Percentiles rank a stretch among this genome's conserved stretches.
Conservation (phyloP, 2,329 filamentous ascomycete genomes). For the Scedosporium aurantiacum region DNA sequence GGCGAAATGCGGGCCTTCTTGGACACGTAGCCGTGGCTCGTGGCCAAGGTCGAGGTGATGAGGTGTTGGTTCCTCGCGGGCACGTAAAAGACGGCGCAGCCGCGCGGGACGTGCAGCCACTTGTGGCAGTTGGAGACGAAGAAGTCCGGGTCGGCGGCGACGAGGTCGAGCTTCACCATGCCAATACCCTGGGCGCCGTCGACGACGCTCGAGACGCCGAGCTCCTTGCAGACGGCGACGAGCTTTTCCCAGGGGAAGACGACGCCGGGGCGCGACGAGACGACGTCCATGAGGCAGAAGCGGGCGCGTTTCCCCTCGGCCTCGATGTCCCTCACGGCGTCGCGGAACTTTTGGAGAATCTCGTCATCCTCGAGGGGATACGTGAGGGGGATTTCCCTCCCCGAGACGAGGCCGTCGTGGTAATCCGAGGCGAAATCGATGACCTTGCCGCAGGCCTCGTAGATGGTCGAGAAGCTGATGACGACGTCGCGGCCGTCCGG, state of each 20-base stretch:
- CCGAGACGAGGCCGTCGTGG: constrained; percentile 30
- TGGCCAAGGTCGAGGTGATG: constrained; percentile 65
- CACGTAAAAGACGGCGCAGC: constrained; percentile 72
- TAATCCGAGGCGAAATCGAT: constrained; percentile 63
- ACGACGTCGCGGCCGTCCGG: constrained; percentile 66
- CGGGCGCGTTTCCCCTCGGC: constrained; percentile 49
- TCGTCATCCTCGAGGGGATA: constrained; percentile 63
- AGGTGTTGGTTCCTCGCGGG: constrained; percentile 64
- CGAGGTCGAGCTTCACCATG: constrained; percentile 61
- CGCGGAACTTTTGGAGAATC: constrained; percentile 50
- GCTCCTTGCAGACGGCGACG: constrained; percentile 49
- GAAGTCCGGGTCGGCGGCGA: constrained; percentile 64
- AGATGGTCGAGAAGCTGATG: constrained; percentile 68
- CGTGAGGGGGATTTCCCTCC: constrained; percentile 44
- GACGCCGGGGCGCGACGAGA: constrained; percentile 69
- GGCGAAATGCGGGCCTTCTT: constrained; percentile 23
- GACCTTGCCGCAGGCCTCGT: constrained; percentile 65
- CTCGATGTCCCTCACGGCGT: constrained; percentile 41
- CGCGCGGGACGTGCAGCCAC: constrained; percentile 75
- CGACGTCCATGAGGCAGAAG: constrained; percentile 63
- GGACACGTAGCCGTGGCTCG: constrained; percentile 65
- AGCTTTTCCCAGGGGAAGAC: constrained; percentile 67
- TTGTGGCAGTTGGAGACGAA: constrained; percentile 83
- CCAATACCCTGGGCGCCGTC: constrained; percentile 83
- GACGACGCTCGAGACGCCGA: constrained; percentile 60